Conservation (phyloP, 2,329 filamentous ascomycete genomes). For the Aspergillus candidus region DNA sequence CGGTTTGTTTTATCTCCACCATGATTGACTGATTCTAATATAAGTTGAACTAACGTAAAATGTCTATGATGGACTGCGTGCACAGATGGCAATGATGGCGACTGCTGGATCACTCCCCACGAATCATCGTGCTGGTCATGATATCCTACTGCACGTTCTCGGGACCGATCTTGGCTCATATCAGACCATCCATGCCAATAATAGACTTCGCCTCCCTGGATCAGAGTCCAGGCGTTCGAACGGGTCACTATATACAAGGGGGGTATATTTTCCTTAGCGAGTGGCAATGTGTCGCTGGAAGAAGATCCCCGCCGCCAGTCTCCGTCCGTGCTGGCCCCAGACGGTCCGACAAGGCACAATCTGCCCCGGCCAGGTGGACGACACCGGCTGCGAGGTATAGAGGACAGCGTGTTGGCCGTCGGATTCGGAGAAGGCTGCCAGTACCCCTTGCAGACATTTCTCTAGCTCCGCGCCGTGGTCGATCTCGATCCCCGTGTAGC, state of each 20-base stretch:
- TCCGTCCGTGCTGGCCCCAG: slow-evolving; percentile 32
- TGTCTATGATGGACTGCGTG: too few relatives aligned
- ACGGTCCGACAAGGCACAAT: slow-evolving; percentile 39
- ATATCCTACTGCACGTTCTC: too few relatives aligned
- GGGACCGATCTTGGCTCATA: too few relatives aligned
- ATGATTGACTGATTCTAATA: too few relatives aligned
- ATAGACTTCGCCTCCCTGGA: neutral
- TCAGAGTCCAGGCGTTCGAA: neutral
- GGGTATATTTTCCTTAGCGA: neutral
- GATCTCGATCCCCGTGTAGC: slow-evolving; percentile 29
- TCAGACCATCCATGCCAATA: too few relatives aligned
- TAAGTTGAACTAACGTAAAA: too few relatives aligned
- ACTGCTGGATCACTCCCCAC: too few relatives aligned
- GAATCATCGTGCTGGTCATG: too few relatives aligned
- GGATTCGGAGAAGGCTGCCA: slow-evolving; percentile 13
- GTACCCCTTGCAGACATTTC: slow-evolving; percentile 18
- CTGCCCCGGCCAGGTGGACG: slow-evolving; percentile 26
- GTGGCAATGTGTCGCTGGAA: slow-evolving; percentile 19
- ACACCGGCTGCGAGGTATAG: slow-evolving; percentile 29
- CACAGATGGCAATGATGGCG: too few relatives aligned
- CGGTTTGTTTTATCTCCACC: too few relatives aligned
- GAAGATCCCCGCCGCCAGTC: slow-evolving; percentile 32
- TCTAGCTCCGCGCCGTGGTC: slow-evolving; percentile 15
- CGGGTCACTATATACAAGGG: slow-evolving; percentile 1
- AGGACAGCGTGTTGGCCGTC: slow-evolving; percentile 24